These are phyloP conservation scores for Candolleomyces aberdarensis DNA, from an alignment of 768 basidiomycete genomes.

Conservation along the genomic window DNA sequence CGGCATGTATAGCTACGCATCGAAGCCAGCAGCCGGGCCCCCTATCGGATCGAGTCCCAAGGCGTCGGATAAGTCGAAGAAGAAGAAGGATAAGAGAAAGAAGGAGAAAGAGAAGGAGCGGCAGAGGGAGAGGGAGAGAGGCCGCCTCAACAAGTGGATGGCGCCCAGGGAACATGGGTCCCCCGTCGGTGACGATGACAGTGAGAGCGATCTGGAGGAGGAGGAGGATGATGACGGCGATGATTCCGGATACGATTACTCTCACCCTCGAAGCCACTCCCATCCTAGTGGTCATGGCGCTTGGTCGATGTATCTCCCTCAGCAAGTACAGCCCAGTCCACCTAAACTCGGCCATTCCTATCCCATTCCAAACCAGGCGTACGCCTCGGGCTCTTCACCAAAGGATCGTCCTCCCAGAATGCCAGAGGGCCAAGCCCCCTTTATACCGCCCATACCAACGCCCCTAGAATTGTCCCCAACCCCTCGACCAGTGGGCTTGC, in stretches of 20 bases:
- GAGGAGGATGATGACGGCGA: not conserved
- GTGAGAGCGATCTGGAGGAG: not conserved
- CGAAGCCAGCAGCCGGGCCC: not conserved
- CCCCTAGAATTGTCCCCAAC: not conserved
- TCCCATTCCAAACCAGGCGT: not conserved
- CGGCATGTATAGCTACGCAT: not conserved
- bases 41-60: no score
- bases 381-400: not conserved
- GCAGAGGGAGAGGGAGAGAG: slow-evolving; percentile 2
- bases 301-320: not conserved
- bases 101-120: slow-evolving; percentile 6
- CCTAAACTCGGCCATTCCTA: no score
- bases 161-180: not conserved
- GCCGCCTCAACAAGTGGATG: not conserved
- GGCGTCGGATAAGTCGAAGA: not conserved
- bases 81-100: slow-evolving; percentile 1
- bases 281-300: not conserved
- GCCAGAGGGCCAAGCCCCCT: not conserved
- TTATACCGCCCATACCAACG: not conserved
- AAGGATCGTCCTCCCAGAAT: not conserved
- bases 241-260: not conserved
- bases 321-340: not conserved
- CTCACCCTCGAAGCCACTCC: not conserved
- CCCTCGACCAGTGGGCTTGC: not conserved
- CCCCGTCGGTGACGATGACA: not conserved